phyloP scores from a whole-genome alignment of 1,284 basidiomycete species.

The Heterobasidion irregulare region DNA sequence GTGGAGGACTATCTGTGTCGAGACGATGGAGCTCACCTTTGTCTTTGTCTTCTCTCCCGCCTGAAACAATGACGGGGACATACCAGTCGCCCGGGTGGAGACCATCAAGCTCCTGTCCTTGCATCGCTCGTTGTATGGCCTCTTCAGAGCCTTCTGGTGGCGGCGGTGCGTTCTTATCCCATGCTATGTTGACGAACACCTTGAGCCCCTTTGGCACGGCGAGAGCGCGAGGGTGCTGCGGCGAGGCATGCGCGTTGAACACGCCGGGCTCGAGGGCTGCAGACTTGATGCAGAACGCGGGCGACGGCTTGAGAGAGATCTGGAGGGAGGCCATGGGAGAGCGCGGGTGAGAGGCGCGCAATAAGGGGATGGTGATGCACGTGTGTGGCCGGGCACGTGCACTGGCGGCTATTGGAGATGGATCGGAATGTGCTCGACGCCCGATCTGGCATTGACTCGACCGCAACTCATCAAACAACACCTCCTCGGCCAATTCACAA shows the following conservation, averaged over 20 bases:
- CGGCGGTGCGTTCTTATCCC: conserved; percentile 55
- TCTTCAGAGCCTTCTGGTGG: conserved; percentile 52
- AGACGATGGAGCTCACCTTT: conserved; percentile 41
- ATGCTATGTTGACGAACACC: conserved; percentile 67
- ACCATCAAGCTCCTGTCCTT: conserved; percentile 33
- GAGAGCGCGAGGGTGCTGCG: conserved; percentile 18
- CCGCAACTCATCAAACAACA: not conserved
- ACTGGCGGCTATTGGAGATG: not conserved
- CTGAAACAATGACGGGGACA: conserved; percentile 66
- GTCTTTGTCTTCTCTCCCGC: conserved; percentile 51
- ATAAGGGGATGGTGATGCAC: not conserved
- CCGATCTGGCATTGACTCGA: not conserved
- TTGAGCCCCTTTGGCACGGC: conserved; percentile 42
- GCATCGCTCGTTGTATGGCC: conserved; percentile 46
- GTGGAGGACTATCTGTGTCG: not conserved
- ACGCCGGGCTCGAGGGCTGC: conserved; percentile 29
- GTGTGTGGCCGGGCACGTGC: not conserved
- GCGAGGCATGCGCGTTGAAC: conserved; percentile 6
- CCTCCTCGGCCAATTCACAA: not conserved
- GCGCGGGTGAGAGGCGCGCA: not conserved
- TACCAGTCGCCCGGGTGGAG: conserved; percentile 38
- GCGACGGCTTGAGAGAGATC: conserved; percentile 33
- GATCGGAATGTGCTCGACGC: too few species aligned
- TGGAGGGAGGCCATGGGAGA: conserved; percentile 23
- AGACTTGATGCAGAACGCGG: conserved; percentile 58